Evolutionary conservation across 2,329 filamentous ascomycete genomes (phyloP), one percentile per base, ranked within the genome.

Genomic region (Colletotrichum lindemuthianum): DNA sequence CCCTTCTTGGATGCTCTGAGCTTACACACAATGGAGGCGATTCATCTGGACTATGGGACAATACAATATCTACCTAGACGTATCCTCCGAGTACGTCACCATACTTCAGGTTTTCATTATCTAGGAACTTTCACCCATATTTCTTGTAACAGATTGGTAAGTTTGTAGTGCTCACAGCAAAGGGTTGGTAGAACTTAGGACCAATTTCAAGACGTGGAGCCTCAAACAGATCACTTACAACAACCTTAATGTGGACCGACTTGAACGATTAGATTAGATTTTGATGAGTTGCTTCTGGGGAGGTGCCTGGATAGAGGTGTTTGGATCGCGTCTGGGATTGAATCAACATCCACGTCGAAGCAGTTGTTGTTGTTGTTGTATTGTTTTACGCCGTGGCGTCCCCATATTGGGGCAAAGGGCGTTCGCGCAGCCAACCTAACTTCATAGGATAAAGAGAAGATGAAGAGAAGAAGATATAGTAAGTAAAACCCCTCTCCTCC

Each of bases 11-110:
- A 24, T 24, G 41, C 32, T 41, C 32, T 36, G 50, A 53, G 37
- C 37, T 43, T 43, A 53, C 50, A 53, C 15, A 24, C 37, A 32
- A 53, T 9, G 36, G 36, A 51, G 33, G 37, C 37, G 47, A 34
- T 2, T 33, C 47, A 50, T 50, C 47, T 16, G 12, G 33, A 50
- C 32, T 48, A 24, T 24, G 24, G 24, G 41, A 44, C 12, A 44
- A n/a, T 3, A 8, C 9, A 40, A 3, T 40, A 3, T 40, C 9
- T 40, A 13, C 13, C 37, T 40, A 40, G 4, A 40, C 5, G 9
- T 40, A 13, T 40, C 9, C 37, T 40, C 13, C 37, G 37, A 40
- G 24, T 24, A 24, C 24, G 24, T 24, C 24, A 4, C 24, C 24
- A 24, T 24, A 24, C 24, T 24, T 24, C 24, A 10, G 37, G 37